These are phyloP conservation scores for Phaeosphaeria sp. DNA, from an alignment of 2,329 filamentous ascomycete species.

Conservation along the genomic window DNA sequence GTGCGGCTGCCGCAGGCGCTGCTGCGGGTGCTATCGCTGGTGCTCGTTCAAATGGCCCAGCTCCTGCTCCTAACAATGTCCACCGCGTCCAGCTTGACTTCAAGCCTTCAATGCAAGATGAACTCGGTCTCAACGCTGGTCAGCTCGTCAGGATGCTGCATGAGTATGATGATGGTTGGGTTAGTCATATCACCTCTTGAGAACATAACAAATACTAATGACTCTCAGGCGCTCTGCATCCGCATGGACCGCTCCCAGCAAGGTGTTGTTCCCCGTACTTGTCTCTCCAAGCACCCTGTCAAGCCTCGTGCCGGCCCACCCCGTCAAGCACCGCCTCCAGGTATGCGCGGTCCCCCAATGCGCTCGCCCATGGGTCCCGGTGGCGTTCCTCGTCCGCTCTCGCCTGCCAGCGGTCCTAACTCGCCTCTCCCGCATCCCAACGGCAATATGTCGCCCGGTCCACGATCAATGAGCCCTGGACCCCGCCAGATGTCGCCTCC, in stretches of 20 bases:
- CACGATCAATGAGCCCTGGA: slow-evolving; percentile 43
- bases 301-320: slow-evolving; percentile 73
- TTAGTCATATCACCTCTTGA: slow-evolving; percentile 58
- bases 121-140: slow-evolving; percentile 80
- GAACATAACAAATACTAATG: slow-evolving; percentile 22
- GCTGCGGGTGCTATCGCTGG: slow-evolving; percentile 65
- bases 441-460: slow-evolving; percentile 39
- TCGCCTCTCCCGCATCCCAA: slow-evolving; percentile 55
- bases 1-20: slow-evolving; percentile 50
- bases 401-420: slow-evolving; percentile 55
- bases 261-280: slow-evolving; percentile 92
- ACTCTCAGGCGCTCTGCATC: slow-evolving; percentile 79
- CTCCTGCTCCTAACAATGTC: slow-evolving; percentile 65
- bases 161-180: slow-evolving; percentile 98
- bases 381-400: slow-evolving; percentile 48
- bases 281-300: slow-evolving; percentile 88
- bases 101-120: slow-evolving; percentile 88
- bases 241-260: slow-evolving; percentile 89
- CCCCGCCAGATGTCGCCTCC: slow-evolving; percentile 40
- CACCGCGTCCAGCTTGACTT: slow-evolving; percentile 96
- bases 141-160: slow-evolving; percentile 88
- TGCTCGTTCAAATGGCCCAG: slow-evolving; percentile 67
- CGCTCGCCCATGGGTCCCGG: slow-evolving; percentile 41
- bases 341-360: slow-evolving; percentile 41
- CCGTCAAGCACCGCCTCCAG: slow-evolving; percentile 57